Evolutionary conservation across 108 stramenopile species (phyloP).

Genomic region (Pseudonitzschia multiseries): DNA sequence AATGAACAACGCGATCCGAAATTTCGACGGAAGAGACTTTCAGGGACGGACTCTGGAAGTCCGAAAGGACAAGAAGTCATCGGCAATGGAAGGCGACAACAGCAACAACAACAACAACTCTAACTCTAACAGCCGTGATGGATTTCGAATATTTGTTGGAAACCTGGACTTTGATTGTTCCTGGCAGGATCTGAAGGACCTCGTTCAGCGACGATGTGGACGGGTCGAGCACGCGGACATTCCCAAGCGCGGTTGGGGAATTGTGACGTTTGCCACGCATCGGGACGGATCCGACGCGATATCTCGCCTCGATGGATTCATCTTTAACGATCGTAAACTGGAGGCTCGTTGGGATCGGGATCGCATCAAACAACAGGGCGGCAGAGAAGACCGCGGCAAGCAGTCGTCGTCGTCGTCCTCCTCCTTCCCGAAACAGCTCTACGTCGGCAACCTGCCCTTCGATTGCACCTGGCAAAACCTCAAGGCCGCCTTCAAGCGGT

Average conservation of each 20-base stretch:
- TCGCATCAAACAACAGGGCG: neutral
- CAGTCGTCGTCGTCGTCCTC: constrained; percentile 1
- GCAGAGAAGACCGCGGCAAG: neutral
- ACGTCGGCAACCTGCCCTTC: constrained; percentile 81
- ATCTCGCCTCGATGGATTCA: constrained; percentile 3
- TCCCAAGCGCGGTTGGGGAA: constrained; percentile 72
- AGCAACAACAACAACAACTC: neutral
- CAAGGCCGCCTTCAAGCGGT: constrained; percentile 82
- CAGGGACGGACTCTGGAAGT: constrained; percentile 48
- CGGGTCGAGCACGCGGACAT: constrained; percentile 66
- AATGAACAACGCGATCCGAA: constrained; percentile 69
- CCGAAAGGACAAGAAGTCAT: constrained; percentile 58
- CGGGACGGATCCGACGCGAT: constrained; percentile 40
- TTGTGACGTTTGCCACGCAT: constrained; percentile 57
- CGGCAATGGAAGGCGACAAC: neutral
- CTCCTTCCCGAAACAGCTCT: constrained; percentile 35
- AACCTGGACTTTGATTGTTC: constrained; percentile 70
- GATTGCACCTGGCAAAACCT: constrained; percentile 83
- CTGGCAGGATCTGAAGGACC: constrained; percentile 89
- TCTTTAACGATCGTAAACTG: neutral
- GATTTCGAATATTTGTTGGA: constrained; percentile 39
- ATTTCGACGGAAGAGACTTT: constrained; percentile 75
- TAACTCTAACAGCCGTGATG: too few species aligned
- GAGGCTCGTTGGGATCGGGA: constrained; percentile 9
- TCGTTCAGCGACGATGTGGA: constrained; percentile 63